Conservation (phyloP, 345 rosid genomes). For the Lepidium didymum region DNA sequence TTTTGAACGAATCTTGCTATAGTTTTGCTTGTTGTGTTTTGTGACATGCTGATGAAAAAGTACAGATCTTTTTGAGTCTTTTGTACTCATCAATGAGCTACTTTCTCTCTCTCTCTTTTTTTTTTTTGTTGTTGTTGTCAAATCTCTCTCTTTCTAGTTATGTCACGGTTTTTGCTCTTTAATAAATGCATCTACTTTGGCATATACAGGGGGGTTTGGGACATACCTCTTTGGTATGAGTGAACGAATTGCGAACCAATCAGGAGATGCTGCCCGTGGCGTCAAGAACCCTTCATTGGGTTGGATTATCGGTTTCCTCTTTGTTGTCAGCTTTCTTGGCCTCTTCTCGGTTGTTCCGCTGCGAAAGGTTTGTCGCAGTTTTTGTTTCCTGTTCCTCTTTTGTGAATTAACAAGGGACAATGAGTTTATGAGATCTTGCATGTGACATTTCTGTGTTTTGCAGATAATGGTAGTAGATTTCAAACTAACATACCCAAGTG, state of each 20-base stretch:
- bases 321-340: conserved; percentile 85
- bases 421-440: conserved; percentile 1
- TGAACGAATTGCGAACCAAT: conserved; percentile 43
- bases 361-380: conserved; percentile 47
- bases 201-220: conserved; percentile 59
- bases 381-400: background rate
- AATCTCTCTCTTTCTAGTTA: background rate
- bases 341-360: conserved; percentile 75
- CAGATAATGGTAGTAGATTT: conserved; percentile 77
- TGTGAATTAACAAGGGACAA: conserved; percentile 1
- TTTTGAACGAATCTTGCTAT: background rate
- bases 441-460: conserved; percentile 10
- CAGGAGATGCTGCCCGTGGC: conserved; percentile 32
- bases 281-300: conserved; percentile 46
- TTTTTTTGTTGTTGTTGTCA: no score
- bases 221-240: conserved; percentile 79
- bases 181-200: conserved; percentile 12
- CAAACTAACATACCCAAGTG: conserved; percentile 75
- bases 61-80: background rate
- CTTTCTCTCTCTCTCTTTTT: background rate
- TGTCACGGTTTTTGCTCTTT: background rate
- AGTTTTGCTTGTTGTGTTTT: conserved; percentile 1
- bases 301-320: conserved; percentile 81
- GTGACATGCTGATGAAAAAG: background rate
- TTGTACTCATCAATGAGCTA: conserved; percentile 4